These are phyloP conservation scores for Petasospora fabianii DNA, from an alignment of 1,139 yeast genomes.

Conservation along the genomic window DNA sequence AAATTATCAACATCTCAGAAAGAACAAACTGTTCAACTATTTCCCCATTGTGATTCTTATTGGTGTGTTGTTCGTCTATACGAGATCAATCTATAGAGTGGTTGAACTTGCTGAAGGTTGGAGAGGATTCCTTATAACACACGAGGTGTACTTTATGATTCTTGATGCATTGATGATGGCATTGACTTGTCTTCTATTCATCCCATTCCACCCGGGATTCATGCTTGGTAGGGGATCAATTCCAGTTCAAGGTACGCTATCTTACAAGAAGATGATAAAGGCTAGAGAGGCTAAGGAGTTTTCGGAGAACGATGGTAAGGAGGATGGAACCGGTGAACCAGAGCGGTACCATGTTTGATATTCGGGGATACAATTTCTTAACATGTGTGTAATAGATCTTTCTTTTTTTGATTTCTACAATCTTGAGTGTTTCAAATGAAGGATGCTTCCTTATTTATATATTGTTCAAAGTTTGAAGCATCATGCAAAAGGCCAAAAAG, in stretches of 20 bases:
- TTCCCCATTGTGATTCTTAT: slow-evolving; percentile 28
- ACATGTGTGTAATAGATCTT: no score
- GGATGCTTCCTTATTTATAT: no score
- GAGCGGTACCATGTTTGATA: no score
- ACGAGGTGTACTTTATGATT: slow-evolving; percentile 37
- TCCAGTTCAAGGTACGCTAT: slow-evolving; percentile 8
- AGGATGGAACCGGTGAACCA: neutral
- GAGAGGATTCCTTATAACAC: slow-evolving; percentile 33
- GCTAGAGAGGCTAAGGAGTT: neutral
- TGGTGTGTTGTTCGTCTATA: slow-evolving; percentile 34
- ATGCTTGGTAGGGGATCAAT: slow-evolving; percentile 7
- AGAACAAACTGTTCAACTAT: slow-evolving; percentile 20
- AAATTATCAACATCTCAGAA: slow-evolving; percentile 5
- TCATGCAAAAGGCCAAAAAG: no score
- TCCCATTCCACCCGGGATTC: slow-evolving; percentile 61
- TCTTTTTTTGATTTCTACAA: no score
- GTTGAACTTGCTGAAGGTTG: slow-evolving; percentile 39
- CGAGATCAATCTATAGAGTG: slow-evolving; percentile 40
- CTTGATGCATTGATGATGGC: slow-evolving; percentile 33
- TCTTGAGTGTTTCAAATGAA: no score
- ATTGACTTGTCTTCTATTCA: slow-evolving; percentile 40
- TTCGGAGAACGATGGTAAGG: no score
- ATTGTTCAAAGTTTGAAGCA: no score
- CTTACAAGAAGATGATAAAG: slow-evolving; percentile 7
- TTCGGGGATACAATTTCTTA: no score